phyloP scores from a whole-genome alignment of 1,284 basidiomycete genomes.

The Moesziomyces globuligerus region DNA sequence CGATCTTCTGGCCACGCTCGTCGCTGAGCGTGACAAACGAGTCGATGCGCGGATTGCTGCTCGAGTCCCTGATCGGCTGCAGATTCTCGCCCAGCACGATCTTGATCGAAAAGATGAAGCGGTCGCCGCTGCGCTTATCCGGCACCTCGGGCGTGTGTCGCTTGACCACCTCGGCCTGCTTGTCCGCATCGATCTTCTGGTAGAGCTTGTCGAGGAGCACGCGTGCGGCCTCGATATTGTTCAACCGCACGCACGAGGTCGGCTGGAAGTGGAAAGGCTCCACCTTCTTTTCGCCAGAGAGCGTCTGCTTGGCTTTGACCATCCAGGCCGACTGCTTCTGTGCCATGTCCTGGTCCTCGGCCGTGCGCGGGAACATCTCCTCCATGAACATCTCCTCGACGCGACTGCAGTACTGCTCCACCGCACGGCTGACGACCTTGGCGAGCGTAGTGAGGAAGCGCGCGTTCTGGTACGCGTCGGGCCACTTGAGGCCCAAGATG shows the following conservation, averaged over 20 bases:
- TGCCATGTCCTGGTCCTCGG: conserved; percentile 68
- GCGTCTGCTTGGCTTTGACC: conserved; percentile 83
- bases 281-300: conserved; percentile 86
- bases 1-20: conserved; percentile 85
- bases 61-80: conserved; percentile 50
- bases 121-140: conserved; percentile 34
- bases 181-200: conserved; percentile 88
- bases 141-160: conserved; percentile 70
- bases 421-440: conserved; percentile 89
- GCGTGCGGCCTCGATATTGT: conserved; percentile 94
- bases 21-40: conserved; percentile 95
- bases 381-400: conserved; percentile 89
- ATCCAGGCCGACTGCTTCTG: conserved; percentile 85
- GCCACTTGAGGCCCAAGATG: conserved; percentile 89
- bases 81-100: conserved; percentile 74
- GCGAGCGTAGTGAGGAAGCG: conserved; percentile 80
- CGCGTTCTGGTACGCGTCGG: conserved; percentile 86
- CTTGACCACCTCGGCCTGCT: conserved; percentile 76
- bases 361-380: conserved; percentile 86
- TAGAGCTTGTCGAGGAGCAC: conserved; percentile 93
- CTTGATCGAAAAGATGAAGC: conserved; percentile 92
- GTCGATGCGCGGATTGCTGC: conserved; percentile 70
- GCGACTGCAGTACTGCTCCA: conserved; percentile 89
- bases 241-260: conserved; percentile 90
- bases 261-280: conserved; percentile 94